Evolutionary conservation across 768 basidiomycete genomes (phyloP).

Genomic region (Roridomyces roridus): DNA sequence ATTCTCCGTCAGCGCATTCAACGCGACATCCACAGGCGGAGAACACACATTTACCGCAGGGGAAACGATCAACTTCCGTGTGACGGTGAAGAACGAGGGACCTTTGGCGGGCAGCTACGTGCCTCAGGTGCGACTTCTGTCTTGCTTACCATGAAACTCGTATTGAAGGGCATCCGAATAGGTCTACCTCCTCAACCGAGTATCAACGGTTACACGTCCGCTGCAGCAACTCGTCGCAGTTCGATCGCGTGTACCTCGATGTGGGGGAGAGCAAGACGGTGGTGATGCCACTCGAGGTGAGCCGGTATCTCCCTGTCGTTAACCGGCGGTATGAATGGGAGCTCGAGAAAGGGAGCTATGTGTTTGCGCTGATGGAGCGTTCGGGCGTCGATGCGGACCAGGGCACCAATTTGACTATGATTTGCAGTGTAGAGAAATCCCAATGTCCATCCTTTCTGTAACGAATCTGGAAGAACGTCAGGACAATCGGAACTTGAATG

Average conservation of each 20-base stretch:
- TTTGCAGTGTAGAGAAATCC: conserved; percentile 26
- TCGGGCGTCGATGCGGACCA: conserved; percentile 26
- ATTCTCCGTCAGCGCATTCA: conserved; percentile 25
- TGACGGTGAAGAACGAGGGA: conserved; percentile 29
- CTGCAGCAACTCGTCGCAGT: conserved; percentile 31
- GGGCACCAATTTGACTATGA: conserved; percentile 29
- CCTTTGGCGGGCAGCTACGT: conserved; percentile 28
- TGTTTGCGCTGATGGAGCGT: conserved; percentile 30
- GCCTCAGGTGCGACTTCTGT: conserved; percentile 15
- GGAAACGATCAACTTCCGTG: conserved; percentile 28
- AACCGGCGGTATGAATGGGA: conserved; percentile 31
- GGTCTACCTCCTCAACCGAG: conserved; percentile 28
- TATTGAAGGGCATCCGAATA: too few relatives aligned
- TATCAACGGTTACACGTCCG: conserved; percentile 25
- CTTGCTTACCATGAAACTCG: too few relatives aligned
- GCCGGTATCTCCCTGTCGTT: conserved; percentile 27
- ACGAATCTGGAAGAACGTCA: too few relatives aligned
- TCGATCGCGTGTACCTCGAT: conserved; percentile 27
- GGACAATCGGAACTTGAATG: too few relatives aligned
- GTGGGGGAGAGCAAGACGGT: conserved; percentile 20
- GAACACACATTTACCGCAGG: conserved; percentile 23
- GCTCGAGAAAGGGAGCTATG: conserved; percentile 30
- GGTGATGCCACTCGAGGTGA: conserved; percentile 30
- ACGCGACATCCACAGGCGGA: conserved; percentile 11
- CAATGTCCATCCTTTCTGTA: too few relatives aligned